Base-by-base conservation (phyloP, 768 basidiomycete genomes). In the Termitomyces sp. region DNA sequence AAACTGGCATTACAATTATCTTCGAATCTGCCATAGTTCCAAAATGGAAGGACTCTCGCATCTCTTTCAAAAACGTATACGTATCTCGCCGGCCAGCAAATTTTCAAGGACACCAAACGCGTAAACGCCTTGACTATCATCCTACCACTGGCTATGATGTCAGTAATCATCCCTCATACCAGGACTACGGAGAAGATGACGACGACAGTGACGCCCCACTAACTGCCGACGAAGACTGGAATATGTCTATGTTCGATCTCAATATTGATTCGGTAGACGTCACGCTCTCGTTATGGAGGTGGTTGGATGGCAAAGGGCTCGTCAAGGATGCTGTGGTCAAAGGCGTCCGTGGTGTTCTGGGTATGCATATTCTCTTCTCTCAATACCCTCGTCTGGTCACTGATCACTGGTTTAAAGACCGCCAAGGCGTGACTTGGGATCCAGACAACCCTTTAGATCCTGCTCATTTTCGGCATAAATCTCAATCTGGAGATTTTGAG, bases 11-110 rank as follows among this genome's bases (percentile, higher is more conserved):
- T 39, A 94, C 86, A 13, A 86, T 99, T 61, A 90, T 96, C 50
- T 98, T 98, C 68, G 97, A 99, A 70, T 94, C 91, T 5, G 97
- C 97, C 29, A 95, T 98, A 62, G 95, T 98, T 10, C 96, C 97
- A 3, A 94, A 93, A 68, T 97, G 95, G 94, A 91, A 93, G 58
- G 92, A 95, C 63, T 95, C 94, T 10, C 87, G 89, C 13, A 88
- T 99, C 51, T 94, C 94, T 0, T 96, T 99, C 80, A 93, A 93
- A 68, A 97, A 98, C 61, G 95, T 98, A 41, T 98, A 91, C 63
- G 78, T 99, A 43, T 95, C 94, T 22, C 86, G 93, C 10, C 80
- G 93, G 5, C 89, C 91, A 2, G 57, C 63, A 29, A 56, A 67
- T 10, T 58, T 62, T 5, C 29, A 63, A 9, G 51, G 58, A 13